phyloP scores from a whole-genome alignment of 805 yeast genomes.

The Pichia insulana region DNA sequence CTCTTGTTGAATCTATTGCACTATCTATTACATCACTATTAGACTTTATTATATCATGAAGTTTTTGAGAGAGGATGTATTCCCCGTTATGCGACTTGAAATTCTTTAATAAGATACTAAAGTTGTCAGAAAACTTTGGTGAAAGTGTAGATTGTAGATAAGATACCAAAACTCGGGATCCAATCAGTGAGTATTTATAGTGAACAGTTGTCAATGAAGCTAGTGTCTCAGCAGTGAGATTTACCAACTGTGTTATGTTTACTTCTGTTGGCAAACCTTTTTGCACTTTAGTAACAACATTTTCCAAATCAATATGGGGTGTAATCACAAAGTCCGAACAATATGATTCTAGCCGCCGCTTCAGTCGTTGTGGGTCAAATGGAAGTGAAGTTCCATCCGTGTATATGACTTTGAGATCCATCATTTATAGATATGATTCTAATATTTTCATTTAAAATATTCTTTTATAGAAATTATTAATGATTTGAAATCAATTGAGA shows the following conservation, averaged over 20 bases:
- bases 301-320: slow-evolving; percentile 36
- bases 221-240: slow-evolving; percentile 78
- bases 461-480: too few species aligned
- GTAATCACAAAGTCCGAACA: slow-evolving; percentile 30
- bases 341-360: slow-evolving; percentile 7
- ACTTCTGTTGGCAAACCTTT: slow-evolving; percentile 43
- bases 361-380: slow-evolving; percentile 12
- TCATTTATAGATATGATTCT: too few species aligned
- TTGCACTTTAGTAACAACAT: slow-evolving; percentile 38
- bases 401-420: too few species aligned
- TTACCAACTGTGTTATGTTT: slow-evolving; percentile 32
- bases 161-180: slow-evolving; percentile 83
- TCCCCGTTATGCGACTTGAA: background rate
- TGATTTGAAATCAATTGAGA: too few species aligned
- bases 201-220: slow-evolving; percentile 93
- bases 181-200: slow-evolving; percentile 86
- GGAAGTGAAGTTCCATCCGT: background rate
- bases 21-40: slow-evolving; percentile 55
- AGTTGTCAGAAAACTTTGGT: slow-evolving; percentile 64
- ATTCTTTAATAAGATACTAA: slow-evolving; percentile 34
- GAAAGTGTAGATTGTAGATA: slow-evolving; percentile 81
- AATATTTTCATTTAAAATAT: too few species aligned
- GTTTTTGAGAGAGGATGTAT: slow-evolving; percentile 1
- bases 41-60: slow-evolving; percentile 47
- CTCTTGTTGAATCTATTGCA: slow-evolving; percentile 65